These are phyloP conservation scores for Yamadazyma diddensiae DNA, from an alignment of 1,139 yeast species.

Conservation along the genomic window DNA sequence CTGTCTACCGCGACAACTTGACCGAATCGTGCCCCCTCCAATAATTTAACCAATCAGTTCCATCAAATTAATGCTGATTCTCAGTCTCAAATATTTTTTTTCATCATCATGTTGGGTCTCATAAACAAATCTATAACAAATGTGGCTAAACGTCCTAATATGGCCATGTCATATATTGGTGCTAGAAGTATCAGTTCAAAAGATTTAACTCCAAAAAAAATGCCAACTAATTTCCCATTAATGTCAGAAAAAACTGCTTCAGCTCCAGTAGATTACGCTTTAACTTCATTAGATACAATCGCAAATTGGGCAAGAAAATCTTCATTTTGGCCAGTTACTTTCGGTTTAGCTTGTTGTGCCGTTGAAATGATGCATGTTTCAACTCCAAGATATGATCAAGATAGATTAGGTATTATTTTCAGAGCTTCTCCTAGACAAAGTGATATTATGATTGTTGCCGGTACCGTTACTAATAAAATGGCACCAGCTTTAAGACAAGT, in stretches of 20 bases:
- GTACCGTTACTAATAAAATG: slow-evolving; percentile 89
- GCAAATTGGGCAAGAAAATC: slow-evolving; percentile 94
- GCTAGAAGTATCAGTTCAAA: slow-evolving; percentile 36
- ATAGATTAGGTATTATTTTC: slow-evolving; percentile 88
- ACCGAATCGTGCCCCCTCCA: slow-evolving; percentile 7
- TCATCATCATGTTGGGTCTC: slow-evolving; percentile 9
- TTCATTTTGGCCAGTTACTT: slow-evolving; percentile 92
- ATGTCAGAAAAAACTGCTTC: slow-evolving; percentile 44
- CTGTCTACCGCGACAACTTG: too few relatives aligned
- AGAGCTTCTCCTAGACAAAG: slow-evolving; percentile 94
- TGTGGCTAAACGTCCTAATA: slow-evolving; percentile 11
- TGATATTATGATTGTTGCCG: slow-evolving; percentile 92
- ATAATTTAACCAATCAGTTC: slow-evolving; percentile 15
- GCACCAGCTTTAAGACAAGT: slow-evolving; percentile 93
- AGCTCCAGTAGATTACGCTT: slow-evolving; percentile 71
- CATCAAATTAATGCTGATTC: slow-evolving; percentile 17
- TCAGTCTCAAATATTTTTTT: slow-evolving; percentile 7
- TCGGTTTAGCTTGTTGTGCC: slow-evolving; percentile 90
- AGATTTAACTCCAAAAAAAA: slow-evolving; percentile 42
- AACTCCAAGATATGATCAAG: slow-evolving; percentile 90
- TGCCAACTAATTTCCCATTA: slow-evolving; percentile 46
- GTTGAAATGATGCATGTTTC: slow-evolving; percentile 97
- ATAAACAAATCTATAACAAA: slow-evolving; percentile 7
- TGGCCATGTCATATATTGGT: slow-evolving; percentile 9
- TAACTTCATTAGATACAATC: slow-evolving; percentile 79